Evolutionary conservation across 495 filamentous ascomycete genomes (phyloP).

Genomic region (Penicillium psychrofluorescens): DNA sequence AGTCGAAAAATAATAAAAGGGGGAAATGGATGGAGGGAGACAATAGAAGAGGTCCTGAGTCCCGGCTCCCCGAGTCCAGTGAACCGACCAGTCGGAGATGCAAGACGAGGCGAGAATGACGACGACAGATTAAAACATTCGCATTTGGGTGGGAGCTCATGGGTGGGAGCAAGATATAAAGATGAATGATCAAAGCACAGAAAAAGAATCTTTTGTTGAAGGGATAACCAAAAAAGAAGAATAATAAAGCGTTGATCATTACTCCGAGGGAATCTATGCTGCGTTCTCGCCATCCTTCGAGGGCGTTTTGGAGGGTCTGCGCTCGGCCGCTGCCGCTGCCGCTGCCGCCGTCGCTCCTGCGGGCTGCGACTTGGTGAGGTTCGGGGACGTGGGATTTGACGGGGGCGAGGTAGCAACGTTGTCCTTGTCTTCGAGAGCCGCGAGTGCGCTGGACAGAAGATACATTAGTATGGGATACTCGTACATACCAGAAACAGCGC

Average conservation of each 20-base stretch:
- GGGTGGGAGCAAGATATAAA: conserved; percentile 13
- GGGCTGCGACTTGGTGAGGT: conserved; percentile 45
- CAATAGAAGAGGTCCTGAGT: background rate
- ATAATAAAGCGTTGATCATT: conserved; percentile 39
- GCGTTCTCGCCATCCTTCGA: conserved; percentile 38
- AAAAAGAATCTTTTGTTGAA: conserved; percentile 30
- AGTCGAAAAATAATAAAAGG: conserved; percentile 4
- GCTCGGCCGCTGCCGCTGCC: conserved; percentile 14
- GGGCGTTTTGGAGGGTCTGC: conserved; percentile 43
- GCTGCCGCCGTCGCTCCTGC: conserved; percentile 11
- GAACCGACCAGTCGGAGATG: conserved; percentile 29
- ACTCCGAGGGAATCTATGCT: conserved; percentile 41
- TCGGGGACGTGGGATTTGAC: conserved; percentile 51
- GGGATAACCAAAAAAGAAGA: conserved; percentile 30
- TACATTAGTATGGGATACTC: conserved; percentile 13
- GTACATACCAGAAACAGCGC: background rate
- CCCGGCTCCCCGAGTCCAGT: background rate
- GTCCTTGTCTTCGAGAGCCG: conserved; percentile 46
- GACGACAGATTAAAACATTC: conserved; percentile 16
- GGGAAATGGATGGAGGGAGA: conserved; percentile 3
- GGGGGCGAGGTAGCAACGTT: conserved; percentile 54
- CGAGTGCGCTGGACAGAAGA: conserved; percentile 44
- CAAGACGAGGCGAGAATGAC: conserved; percentile 17
- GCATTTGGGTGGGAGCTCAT: conserved; percentile 8
- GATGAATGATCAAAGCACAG: conserved; percentile 11